These are phyloP conservation scores for Pyrenopolyporus hunteri DNA, from an alignment of 495 filamentous ascomycete species.

Conservation along the genomic window DNA sequence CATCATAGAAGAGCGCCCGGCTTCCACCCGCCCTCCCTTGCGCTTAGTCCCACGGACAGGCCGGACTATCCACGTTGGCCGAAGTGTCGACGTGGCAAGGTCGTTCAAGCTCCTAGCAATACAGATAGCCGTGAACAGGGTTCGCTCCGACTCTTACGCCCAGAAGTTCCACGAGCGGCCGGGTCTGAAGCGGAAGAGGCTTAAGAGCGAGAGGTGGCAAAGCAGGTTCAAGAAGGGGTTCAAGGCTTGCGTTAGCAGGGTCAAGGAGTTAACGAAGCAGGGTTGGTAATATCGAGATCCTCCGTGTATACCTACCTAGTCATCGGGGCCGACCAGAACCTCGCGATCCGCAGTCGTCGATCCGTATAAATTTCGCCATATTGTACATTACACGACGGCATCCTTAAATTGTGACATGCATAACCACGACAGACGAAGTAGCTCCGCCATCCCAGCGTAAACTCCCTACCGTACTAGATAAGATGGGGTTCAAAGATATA, in stretches of 20 bases:
- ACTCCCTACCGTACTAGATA: too few species aligned
- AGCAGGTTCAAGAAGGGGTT: constrained; percentile 70
- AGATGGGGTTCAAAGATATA: too few species aligned
- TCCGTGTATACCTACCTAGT: constrained; percentile 20
- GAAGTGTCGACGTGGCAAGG: constrained; percentile 56
- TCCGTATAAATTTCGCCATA: constrained; percentile 18
- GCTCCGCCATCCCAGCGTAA: too few species aligned
- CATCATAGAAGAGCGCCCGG: constrained; percentile 13
- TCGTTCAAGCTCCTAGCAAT: constrained; percentile 60
- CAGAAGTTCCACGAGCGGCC: constrained; percentile 75
- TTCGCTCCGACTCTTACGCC: constrained; percentile 53
- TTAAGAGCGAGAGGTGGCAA: constrained; percentile 69
- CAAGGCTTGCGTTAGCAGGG: constrained; percentile 61
- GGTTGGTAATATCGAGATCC: constrained; percentile 63
- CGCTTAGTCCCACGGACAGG: constrained; percentile 62
- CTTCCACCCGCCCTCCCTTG: constrained; percentile 36
- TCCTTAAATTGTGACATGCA: background rate
- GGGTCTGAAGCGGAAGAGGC: constrained; percentile 75
- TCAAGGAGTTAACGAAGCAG: constrained; percentile 69
- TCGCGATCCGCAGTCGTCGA: background rate
- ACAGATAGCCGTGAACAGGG: constrained; percentile 53
- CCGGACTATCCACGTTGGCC: constrained; percentile 60
- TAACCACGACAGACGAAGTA: background rate
- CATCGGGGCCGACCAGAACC: constrained; percentile 3
- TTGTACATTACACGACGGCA: constrained; percentile 15